Conservation (phyloP, 2,329 filamentous ascomycete species). For the Calonectria henricotiae region DNA sequence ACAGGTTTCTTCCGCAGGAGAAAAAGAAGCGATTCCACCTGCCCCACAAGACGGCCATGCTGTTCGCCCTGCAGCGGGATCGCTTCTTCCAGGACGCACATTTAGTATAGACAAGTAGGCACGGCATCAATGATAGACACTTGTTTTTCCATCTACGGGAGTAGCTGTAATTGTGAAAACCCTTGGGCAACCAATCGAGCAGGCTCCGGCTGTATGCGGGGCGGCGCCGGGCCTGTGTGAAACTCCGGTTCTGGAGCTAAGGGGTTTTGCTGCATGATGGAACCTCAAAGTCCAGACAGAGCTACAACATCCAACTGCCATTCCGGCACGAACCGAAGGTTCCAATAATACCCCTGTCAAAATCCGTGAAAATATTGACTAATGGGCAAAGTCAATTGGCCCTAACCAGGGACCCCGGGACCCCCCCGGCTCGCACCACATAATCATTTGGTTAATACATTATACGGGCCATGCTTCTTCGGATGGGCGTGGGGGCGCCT, state of each 20-base stretch:
- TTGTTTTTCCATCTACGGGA: background rate
- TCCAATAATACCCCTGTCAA: background rate
- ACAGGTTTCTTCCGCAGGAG: slow-evolving; percentile 50
- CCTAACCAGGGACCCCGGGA: background rate
- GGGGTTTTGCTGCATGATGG: background rate
- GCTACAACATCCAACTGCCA: background rate
- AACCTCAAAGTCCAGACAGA: background rate
- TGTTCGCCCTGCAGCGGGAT: slow-evolving; percentile 51
- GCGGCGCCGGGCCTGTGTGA: no score
- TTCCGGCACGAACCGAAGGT: background rate
- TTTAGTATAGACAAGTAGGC: slow-evolving; percentile 39
- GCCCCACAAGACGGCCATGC: slow-evolving; percentile 52
- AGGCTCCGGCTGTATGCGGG: background rate
- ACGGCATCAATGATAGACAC: background rate
- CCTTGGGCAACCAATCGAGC: background rate
- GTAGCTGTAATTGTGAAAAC: background rate
- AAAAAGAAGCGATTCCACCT: slow-evolving; percentile 53
- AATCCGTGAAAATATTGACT: background rate
- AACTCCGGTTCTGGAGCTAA: no score
- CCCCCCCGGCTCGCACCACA: background rate
- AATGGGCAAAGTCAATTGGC: slow-evolving; percentile 2
- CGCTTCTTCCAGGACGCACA: slow-evolving; percentile 53
- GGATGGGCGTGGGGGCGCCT: background rate
- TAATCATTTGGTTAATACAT: background rate
- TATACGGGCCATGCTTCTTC: background rate